Evolutionary conservation across 2,329 filamentous ascomycete genomes (phyloP), one percentile per base, ranked within the genome.

Genomic region (Fusarium pilosicola): DNA sequence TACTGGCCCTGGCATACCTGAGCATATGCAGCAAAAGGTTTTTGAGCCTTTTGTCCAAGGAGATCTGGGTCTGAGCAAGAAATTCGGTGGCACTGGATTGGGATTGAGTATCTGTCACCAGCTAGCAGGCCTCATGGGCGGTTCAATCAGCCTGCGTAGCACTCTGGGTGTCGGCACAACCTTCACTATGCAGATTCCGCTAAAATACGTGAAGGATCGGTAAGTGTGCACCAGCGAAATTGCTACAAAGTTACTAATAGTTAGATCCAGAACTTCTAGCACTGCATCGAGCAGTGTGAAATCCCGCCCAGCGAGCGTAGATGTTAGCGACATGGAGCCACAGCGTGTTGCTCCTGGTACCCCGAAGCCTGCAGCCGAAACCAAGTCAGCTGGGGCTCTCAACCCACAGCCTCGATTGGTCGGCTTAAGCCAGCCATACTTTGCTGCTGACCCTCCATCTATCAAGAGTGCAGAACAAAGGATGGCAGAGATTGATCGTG

Each of bases 21-120:
- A 91, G 12, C 85, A 92, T 72, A 89, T 97, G 81, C 94, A 95
- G 76, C 86, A 93, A 64, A 92, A 92, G 74, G 94, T 98, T 15
- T 98, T 98, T 79, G 95, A 97, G 80, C 95, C 95, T 1, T 98
- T 98, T 79, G 93, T 97, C 0, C 95, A 98, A 81, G 95, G 93
- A n/a, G 95, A 97, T 79, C 84, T 96, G 4, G 93, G 94, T 2
- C 84, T 98, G 22, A 97, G 93, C 84, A 97, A 94, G 81, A 96
- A 96, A 78, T 97, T 92, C 79, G 94, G 94, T 24, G 95, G 95
- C 22, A 97, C 95, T 2, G 95, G 95, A 8, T 85, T 97, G 4
- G 95, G 95, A 4, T 82, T 98, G 62, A 96, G 93, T 78, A 98
- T 98, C 77, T 97, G 94, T 82, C 92, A 94, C 26, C 95, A 98